phyloP scores from a whole-genome alignment of 352 stramenopile genomes.

The Phytophthora constricta region DNA sequence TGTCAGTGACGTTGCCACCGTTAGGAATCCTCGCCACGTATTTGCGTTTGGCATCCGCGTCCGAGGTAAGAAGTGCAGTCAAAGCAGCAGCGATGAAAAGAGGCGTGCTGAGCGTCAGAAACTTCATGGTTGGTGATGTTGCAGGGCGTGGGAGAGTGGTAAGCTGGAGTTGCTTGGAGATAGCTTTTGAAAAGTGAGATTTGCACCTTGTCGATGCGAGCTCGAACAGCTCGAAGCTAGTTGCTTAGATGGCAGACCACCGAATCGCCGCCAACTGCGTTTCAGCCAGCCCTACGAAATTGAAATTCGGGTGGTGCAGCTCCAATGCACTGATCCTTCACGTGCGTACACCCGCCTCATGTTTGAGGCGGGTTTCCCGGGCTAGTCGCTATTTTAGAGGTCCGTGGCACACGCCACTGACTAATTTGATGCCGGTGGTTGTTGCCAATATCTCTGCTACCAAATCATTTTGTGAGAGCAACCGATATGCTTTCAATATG shows the following conservation, averaged over 20 bases:
- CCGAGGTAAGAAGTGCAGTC: slow-evolving; percentile 6
- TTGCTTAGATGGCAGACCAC: too few species aligned
- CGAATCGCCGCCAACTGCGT: too few species aligned
- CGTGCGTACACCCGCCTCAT: too few species aligned
- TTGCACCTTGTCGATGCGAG: neutral
- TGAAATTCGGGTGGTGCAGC: neutral
- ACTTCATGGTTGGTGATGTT: slow-evolving; percentile 16
- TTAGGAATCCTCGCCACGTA: slow-evolving; percentile 35
- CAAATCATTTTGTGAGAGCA: neutral
- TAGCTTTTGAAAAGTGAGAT: slow-evolving; percentile 20
- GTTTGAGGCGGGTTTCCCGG: too few species aligned
- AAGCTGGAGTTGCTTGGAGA: slow-evolving; percentile 16
- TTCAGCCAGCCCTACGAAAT: too few species aligned
- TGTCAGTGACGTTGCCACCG: slow-evolving; percentile 26
- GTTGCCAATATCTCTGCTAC: too few species aligned
- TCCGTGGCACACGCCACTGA: neutral
- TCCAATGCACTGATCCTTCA: too few species aligned
- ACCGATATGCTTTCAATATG: too few species aligned
- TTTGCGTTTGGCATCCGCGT: slow-evolving; percentile 4
- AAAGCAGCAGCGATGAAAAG: slow-evolving; percentile 1
- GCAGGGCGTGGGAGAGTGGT: neutral
- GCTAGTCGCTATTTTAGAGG: too few species aligned
- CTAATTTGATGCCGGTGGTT: too few species aligned
- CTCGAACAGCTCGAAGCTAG: too few species aligned
- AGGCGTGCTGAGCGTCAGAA: neutral